A percentile compares a stretch with the other conserved stretches of the same genome.
Conservation (phyloP, 768 basidiomycete genomes). For the Pholiota conissans region DNA sequence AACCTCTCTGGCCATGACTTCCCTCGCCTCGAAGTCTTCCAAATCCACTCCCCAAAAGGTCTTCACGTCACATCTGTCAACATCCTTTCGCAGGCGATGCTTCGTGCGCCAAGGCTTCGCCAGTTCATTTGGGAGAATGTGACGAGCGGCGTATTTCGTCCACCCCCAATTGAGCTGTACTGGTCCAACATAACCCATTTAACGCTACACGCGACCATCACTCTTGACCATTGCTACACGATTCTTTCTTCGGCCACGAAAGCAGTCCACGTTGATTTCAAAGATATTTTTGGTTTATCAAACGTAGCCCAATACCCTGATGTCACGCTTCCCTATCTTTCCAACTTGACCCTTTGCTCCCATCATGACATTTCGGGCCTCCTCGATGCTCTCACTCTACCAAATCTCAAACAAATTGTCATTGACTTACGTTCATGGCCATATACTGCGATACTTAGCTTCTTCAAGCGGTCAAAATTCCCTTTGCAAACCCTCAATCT, state of each 20-base stretch:
- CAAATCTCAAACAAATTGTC: constrained; percentile 15
- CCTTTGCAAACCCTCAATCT: constrained; percentile 22
- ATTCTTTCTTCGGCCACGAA: constrained; percentile 13
- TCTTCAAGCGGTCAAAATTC: constrained; percentile 20
- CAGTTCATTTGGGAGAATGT: constrained; percentile 16
- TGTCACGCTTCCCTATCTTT: constrained; percentile 16
- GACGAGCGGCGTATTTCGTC: constrained; percentile 6
- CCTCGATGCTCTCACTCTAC: constrained; percentile 13
- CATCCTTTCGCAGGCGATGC: constrained; percentile 9
- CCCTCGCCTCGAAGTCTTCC: constrained; percentile 15
- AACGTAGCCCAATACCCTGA: not conserved
- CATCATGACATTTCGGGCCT: constrained; percentile 5
- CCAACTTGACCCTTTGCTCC: constrained; percentile 12
- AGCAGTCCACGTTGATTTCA: constrained; percentile 13
- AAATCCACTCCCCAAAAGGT: constrained; percentile 12
- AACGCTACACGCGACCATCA: constrained; percentile 12
- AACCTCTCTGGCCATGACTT: constrained; percentile 5
- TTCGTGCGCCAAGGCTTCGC: constrained; percentile 12
- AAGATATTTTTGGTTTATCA: constrained; percentile 9
- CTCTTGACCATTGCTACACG: constrained; percentile 14
- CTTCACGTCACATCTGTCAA: constrained; percentile 8
- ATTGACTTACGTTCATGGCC: constrained; percentile 18
- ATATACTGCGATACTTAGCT: constrained; percentile 6
- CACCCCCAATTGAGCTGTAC: constrained; percentile 11
- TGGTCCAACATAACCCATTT: constrained; percentile 18